Conservation (phyloP, 192 early-diverging fungal genomes). For the Gaertneriomyces sp. region DNA sequence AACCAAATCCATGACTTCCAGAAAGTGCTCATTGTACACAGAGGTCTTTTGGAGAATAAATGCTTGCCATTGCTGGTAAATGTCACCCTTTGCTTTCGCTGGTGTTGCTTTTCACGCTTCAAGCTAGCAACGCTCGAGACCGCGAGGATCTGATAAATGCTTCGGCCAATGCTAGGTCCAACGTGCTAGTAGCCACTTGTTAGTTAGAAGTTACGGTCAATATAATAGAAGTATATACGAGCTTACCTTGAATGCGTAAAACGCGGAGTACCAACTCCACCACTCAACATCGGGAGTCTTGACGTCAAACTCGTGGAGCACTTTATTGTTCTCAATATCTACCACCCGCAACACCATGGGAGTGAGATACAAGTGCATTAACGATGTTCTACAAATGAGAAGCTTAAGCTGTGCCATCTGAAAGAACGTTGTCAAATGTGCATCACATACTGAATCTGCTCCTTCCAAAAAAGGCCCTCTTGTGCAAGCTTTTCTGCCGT, state of each 20-base stretch:
- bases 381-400: not conserved
- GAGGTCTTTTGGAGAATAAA: not conserved
- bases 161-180: not conserved
- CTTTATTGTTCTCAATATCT: not conserved
- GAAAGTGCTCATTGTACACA: not conserved
- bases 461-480: too few relatives aligned
- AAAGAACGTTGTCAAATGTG: too few relatives aligned
- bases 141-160: not conserved
- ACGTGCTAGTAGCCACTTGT: not conserved
- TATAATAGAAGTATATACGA: not conserved
- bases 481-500: too few relatives aligned
- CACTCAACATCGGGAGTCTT: not conserved
- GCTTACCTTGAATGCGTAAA: not conserved
- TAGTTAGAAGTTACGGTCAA: not conserved
- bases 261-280: not conserved
- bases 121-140: not conserved
- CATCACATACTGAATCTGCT: too few relatives aligned
- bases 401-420: too few relatives aligned
- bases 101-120: not conserved
- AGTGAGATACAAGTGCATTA: not conserved
- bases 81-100: not conserved
- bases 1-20: slow-evolving; percentile 8
- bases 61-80: not conserved
- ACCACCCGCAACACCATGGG: slow-evolving; percentile 3
- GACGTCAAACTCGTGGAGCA: not conserved